Evolutionary conservation across 1,284 basidiomycete genomes (phyloP).

Genomic region (Trametes hirsuta): DNA sequence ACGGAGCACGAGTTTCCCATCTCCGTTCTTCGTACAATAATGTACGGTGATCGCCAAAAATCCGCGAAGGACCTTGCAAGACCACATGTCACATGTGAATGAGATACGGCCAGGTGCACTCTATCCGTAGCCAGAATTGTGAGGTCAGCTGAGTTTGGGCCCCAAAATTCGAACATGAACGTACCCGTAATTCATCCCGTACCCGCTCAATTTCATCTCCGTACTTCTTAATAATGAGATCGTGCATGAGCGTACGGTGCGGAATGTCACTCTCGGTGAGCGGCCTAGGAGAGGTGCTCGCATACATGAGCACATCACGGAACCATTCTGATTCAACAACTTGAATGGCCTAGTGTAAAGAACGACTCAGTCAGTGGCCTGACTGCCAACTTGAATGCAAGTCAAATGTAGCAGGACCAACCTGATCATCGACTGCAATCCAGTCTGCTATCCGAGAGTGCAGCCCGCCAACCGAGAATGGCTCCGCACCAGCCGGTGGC

Average conservation of each 20-base stretch:
- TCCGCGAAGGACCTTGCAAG: conserved; percentile 5
- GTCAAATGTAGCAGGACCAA: background rate
- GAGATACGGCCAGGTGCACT: conserved; percentile 1
- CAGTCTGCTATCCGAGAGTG: background rate
- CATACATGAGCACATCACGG: conserved; percentile 7
- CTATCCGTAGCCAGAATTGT: background rate
- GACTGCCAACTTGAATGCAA: background rate
- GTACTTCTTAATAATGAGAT: conserved; percentile 2
- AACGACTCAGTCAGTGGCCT: background rate
- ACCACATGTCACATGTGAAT: conserved; percentile 26
- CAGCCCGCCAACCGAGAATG: background rate
- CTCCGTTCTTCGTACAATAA: conserved; percentile 2
- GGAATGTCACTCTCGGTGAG: conserved; percentile 6
- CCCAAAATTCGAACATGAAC: background rate
- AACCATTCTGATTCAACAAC: conserved; percentile 8
- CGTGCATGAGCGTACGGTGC: conserved; percentile 6
- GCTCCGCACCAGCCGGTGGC: background rate
- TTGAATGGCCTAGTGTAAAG: conserved; percentile 5
- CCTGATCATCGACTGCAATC: conserved; percentile 12
- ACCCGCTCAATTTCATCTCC: background rate
- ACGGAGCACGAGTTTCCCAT: conserved; percentile 7
- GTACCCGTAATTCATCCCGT: background rate
- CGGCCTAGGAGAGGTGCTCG: conserved; percentile 1
- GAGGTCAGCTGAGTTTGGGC: background rate
- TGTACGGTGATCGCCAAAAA: conserved; percentile 27